phyloP scores from a whole-genome alignment of 2,329 filamentous ascomycete genomes.

The Trichophyton simii region DNA sequence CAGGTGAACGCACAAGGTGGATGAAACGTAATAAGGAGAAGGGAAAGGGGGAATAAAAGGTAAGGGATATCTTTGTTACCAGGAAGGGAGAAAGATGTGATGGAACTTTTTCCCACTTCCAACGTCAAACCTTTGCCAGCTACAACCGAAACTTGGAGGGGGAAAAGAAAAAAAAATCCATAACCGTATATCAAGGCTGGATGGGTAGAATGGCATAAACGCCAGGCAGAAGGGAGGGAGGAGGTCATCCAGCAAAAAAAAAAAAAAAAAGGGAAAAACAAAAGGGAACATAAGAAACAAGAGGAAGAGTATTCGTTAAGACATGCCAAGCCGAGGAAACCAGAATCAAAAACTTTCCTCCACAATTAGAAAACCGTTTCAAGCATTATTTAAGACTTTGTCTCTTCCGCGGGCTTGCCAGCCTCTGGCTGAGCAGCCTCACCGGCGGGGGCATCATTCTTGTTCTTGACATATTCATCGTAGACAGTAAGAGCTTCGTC shows the following conservation, averaged over 20 bases:
- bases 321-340: slow-evolving; percentile 11
- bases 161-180: not conserved
- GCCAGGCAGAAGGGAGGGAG: not conserved
- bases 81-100: not conserved
- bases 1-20: not conserved
- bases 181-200: not conserved
- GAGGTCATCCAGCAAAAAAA: not conserved
- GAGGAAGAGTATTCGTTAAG: slow-evolving; percentile 12
- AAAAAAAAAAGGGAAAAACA: not conserved
- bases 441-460: slow-evolving; percentile 37
- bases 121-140: not conserved
- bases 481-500: slow-evolving; percentile 95
- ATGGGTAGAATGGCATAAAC: not conserved
- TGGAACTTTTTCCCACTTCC: slow-evolving; percentile 1
- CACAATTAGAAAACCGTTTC: slow-evolving; percentile 1
- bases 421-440: slow-evolving; percentile 37
- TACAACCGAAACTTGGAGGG: slow-evolving; percentile 2
- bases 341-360: slow-evolving; percentile 9
- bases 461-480: slow-evolving; percentile 95
- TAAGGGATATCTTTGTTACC: slow-evolving; percentile 1
- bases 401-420: slow-evolving; percentile 30
- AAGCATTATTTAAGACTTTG: slow-evolving; percentile 13
- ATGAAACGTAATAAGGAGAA: not conserved
- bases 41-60: not conserved
- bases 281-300: slow-evolving; percentile 2